phyloP scores from a whole-genome alignment of 805 yeast species.

The Lipomyces spencermartinsiae region DNA sequence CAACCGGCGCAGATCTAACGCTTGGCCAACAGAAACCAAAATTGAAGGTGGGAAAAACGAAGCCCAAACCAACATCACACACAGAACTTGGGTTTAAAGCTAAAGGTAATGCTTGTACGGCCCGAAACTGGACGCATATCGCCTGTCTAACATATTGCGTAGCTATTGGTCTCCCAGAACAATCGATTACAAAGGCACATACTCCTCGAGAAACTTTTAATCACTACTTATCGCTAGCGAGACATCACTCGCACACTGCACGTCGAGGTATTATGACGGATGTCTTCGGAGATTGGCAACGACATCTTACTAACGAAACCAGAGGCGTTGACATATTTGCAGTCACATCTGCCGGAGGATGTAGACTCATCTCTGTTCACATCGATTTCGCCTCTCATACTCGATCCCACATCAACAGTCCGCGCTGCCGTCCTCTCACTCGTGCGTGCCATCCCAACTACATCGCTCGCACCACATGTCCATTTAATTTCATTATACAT shows the following conservation, averaged over 20 bases:
- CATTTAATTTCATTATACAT: constrained; percentile 64
- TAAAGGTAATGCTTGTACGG: constrained; percentile 46
- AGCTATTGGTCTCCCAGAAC: constrained; percentile 52
- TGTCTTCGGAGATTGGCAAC: neutral
- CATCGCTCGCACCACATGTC: constrained; percentile 46
- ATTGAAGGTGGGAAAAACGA: constrained; percentile 85
- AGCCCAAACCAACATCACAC: constrained; percentile 70
- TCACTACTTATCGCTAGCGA: constrained; percentile 70
- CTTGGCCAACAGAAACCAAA: constrained; percentile 59
- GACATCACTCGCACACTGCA: constrained; percentile 73
- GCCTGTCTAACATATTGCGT: constrained; percentile 25
- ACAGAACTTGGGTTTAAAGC: constrained; percentile 89
- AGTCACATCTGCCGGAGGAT: constrained; percentile 27
- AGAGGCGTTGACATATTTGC: constrained; percentile 62
- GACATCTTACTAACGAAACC: neutral
- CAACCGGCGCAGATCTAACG: constrained; percentile 5
- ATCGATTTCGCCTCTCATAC: constrained; percentile 64
- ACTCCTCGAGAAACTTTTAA: constrained; percentile 45
- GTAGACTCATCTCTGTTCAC: constrained; percentile 57
- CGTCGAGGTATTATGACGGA: constrained; percentile 57
- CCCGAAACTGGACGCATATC: neutral
- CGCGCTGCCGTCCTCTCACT: constrained; percentile 62
- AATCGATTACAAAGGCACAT: constrained; percentile 43
- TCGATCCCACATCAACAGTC: constrained; percentile 71
- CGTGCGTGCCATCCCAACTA: constrained; percentile 39